Percentiles rank a stretch among this genome's conserved stretches.
Conservation (phyloP, 1,284 basidiomycete species). For the Fomitopsis pinicola region DNA sequence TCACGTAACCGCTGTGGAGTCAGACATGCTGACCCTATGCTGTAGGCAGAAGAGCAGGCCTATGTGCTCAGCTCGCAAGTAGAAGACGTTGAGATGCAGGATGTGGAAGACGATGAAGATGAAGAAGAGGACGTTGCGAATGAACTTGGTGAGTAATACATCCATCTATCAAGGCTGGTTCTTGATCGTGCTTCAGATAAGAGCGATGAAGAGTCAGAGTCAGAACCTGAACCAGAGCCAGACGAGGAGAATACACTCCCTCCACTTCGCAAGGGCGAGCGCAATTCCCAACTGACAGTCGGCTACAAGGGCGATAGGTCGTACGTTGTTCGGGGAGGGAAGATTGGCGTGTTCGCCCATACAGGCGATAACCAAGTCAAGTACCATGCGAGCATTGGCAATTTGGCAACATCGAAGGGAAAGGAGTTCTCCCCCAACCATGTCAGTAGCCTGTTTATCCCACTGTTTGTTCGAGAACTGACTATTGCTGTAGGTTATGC, state of each 20-base stretch:
- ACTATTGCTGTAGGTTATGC: constrained; percentile 74
- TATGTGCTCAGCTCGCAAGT: constrained; percentile 68
- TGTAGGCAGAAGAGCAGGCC: constrained; percentile 69
- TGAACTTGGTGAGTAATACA: constrained; percentile 39
- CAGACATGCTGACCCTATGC: constrained; percentile 17
- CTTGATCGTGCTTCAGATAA: constrained; percentile 16
- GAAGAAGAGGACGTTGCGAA: constrained; percentile 72
- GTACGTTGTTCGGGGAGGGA: constrained; percentile 93
- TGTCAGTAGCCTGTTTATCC: constrained; percentile 36
- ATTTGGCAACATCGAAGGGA: constrained; percentile 78
- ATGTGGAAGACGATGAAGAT: constrained; percentile 70
- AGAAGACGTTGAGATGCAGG: constrained; percentile 85
- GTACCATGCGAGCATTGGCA: constrained; percentile 87
- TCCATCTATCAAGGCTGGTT: neutral
- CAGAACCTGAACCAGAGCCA: constrained; percentile 43
- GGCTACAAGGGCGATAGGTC: constrained; percentile 97
- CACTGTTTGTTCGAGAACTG: neutral
- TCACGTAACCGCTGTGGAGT: neutral
- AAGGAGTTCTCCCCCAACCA: constrained; percentile 85
- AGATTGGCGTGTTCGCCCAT: constrained; percentile 96
- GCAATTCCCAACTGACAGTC: constrained; percentile 88
- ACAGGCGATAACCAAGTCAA: constrained; percentile 76
- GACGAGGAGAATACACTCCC: constrained; percentile 47
- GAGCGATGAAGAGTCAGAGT: constrained; percentile 35
- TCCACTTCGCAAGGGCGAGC: constrained; percentile 50